Base-by-base conservation (phyloP, 768 basidiomycete genomes). In the Lentinus tigrinus region DNA sequence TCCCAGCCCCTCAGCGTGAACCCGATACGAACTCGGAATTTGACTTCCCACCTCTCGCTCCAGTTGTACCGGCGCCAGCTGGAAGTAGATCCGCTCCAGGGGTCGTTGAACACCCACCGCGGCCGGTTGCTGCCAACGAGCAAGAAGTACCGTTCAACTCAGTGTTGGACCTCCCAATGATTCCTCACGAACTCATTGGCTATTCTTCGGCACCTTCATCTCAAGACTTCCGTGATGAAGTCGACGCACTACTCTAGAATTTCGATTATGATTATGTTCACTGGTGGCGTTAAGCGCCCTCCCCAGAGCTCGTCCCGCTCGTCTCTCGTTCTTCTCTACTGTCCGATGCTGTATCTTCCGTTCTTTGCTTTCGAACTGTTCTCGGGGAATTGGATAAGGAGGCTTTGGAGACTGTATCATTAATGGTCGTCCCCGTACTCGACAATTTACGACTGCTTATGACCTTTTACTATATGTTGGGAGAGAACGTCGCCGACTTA, bases 181-280 rank as follows among this genome's bases (percentile, higher is more conserved):
- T 46, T 13, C 13, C 64, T 36, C 37, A 53, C 51, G 52, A 60
- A 26, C 11, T 43, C 39, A 19, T 46, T 44, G 46, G 54, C 21
- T 40, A 62, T 58, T 52, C 46, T 14, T 37, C 58, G 7, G 56
- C 59, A 0, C 58, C 63, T n/a, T 67, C 60, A 8, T 68, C 65
- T 2, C 57, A 60, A 23, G 66, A 70, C 34, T 54, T 65, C 42
- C 63, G 65, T 9, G 62, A 66, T 21, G 46, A 63, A 31, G 65
- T 70, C 28, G 69, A 71, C 43, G 69, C 68, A 19, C 27, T 64
- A 37, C 51, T 70, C 3, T 69, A 52, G 28, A 36, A 37, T 40
- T 23, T 23, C n/a, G 14, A 4, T 10, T 10, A 4, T 14, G 16
- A 28, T n/a, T n/a, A n/a, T n/a, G n/a, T n/a, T n/a, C n/a, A n/a